Conservation (phyloP, 2,329 filamentous ascomycete species). For the Achaetomium macrosporum region DNA sequence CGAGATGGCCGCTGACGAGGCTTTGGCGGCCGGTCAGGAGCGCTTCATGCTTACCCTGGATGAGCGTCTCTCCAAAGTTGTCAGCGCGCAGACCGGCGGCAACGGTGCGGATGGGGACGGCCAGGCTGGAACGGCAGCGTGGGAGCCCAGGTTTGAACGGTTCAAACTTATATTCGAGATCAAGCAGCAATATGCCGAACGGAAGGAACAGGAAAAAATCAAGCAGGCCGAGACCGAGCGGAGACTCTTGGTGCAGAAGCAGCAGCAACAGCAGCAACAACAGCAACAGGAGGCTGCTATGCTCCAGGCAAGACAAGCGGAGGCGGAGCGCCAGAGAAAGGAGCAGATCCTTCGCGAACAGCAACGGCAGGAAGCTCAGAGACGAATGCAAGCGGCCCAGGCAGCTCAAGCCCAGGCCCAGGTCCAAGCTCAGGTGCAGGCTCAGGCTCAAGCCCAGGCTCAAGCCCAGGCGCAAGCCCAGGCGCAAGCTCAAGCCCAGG, state of each 20-base stretch:
- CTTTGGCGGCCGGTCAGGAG: slow-evolving; percentile 80
- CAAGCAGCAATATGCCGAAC: slow-evolving; percentile 69
- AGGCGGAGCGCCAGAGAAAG: slow-evolving; percentile 40
- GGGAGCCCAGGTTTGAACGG: slow-evolving; percentile 80
- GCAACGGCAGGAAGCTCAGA: slow-evolving; percentile 28
- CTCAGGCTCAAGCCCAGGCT: slow-evolving; percentile 23
- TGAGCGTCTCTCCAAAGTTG: slow-evolving; percentile 63
- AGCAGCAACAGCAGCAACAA: slow-evolving; percentile 40
- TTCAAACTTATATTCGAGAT: slow-evolving; percentile 91
- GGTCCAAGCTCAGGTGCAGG: no score
- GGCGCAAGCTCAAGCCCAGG: slow-evolving; percentile 22
- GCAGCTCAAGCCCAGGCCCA: slow-evolving; percentile 29
- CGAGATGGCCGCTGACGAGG: slow-evolving; percentile 92
- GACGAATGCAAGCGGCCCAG: slow-evolving; percentile 23
- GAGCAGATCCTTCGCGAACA: slow-evolving; percentile 30
- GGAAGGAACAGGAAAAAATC: slow-evolving; percentile 68
- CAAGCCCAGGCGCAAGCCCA: slow-evolving; percentile 22
- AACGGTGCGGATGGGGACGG: slow-evolving; percentile 66
- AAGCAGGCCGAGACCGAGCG: slow-evolving; percentile 57
- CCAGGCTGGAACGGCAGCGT: slow-evolving; percentile 63
- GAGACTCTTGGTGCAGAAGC: slow-evolving; percentile 45
- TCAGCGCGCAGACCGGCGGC: slow-evolving; percentile 50
- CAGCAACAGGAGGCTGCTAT: slow-evolving; percentile 37
- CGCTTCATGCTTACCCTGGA: slow-evolving; percentile 90
- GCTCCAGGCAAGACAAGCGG: slow-evolving; percentile 32